Evolutionary conservation across 768 basidiomycete species (phyloP).

Genomic region (Pleurotus platypus): DNA sequence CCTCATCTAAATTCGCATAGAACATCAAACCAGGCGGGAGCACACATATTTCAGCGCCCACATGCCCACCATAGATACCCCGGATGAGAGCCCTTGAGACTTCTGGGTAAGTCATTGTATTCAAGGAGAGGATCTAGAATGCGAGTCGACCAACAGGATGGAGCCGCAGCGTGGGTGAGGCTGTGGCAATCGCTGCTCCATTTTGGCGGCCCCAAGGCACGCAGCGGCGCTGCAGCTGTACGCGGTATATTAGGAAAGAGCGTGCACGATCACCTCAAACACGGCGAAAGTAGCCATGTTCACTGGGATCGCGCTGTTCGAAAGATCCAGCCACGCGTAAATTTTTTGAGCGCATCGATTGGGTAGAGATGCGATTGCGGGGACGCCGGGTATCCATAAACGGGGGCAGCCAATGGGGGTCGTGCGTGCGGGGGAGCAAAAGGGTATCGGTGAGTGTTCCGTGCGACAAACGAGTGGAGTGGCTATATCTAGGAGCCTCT

Average conservation of each 20-base stretch:
- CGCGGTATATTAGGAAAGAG: conserved; percentile 14
- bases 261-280: conserved; percentile 59
- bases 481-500: neutral
- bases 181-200: neutral
- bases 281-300: conserved; percentile 80
- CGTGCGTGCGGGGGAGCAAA: neutral
- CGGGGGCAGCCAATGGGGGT: neutral
- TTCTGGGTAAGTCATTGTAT: too few relatives aligned
- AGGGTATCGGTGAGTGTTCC: neutral
- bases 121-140: too few relatives aligned
- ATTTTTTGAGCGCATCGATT: neutral
- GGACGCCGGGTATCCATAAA: conserved; percentile 1
- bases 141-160: too few relatives aligned
- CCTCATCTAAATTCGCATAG: too few relatives aligned
- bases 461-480: neutral
- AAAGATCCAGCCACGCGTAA: neutral
- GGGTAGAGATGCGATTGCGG: neutral
- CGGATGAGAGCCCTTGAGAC: too few relatives aligned
- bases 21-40: too few relatives aligned
- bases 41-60: too few relatives aligned
- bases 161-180: too few relatives aligned
- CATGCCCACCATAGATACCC: too few relatives aligned
- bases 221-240: neutral
- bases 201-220: conserved; percentile 5
- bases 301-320: conserved; percentile 70